phyloP scores from a whole-genome alignment of 2,329 filamentous ascomycete species.

The Zopfia rhizophila region DNA sequence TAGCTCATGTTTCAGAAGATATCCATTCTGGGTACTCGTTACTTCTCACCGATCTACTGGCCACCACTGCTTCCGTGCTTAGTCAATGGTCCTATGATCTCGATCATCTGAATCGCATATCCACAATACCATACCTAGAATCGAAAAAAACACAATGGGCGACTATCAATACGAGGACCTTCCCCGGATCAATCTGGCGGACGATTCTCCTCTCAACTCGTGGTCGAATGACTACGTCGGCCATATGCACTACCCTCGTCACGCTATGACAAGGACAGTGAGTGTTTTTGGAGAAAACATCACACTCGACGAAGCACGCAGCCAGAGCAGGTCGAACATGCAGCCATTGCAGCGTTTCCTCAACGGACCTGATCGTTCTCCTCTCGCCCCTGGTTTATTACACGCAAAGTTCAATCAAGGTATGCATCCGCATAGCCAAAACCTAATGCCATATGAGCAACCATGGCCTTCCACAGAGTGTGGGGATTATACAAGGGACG shows the following conservation, averaged over 20 bases:
- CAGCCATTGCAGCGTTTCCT: constrained; percentile 48
- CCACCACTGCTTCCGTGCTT: neutral
- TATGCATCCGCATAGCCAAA: constrained; percentile 26
- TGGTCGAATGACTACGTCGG: constrained; percentile 23
- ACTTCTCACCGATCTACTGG: too few relatives aligned
- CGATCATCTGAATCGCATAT: neutral
- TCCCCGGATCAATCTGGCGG: constrained; percentile 37
- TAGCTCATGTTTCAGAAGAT: constrained; percentile 9
- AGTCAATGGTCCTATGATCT: neutral
- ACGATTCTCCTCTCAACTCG: constrained; percentile 16
- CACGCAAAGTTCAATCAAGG: constrained; percentile 35
- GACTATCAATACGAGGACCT: constrained; percentile 40
- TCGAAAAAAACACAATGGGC: neutral
- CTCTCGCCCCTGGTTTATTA: constrained; percentile 38
- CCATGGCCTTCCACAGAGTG: constrained; percentile 34
- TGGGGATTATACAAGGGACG: constrained; percentile 29
- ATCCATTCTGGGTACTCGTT: neutral
- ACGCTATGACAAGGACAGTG: constrained; percentile 22
- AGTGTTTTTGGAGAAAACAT: constrained; percentile 28
- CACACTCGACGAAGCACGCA: constrained; percentile 28
- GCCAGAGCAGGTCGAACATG: constrained; percentile 35
- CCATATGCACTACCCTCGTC: constrained; percentile 11
- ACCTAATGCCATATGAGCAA: constrained; percentile 28
- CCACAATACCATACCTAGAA: neutral
- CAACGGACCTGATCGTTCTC: constrained; percentile 35